Evolutionary conservation across 2,329 filamentous ascomycete genomes (phyloP), one percentile per base, ranked within the genome.

Genomic region (Cytospora chrysosperma): DNA sequence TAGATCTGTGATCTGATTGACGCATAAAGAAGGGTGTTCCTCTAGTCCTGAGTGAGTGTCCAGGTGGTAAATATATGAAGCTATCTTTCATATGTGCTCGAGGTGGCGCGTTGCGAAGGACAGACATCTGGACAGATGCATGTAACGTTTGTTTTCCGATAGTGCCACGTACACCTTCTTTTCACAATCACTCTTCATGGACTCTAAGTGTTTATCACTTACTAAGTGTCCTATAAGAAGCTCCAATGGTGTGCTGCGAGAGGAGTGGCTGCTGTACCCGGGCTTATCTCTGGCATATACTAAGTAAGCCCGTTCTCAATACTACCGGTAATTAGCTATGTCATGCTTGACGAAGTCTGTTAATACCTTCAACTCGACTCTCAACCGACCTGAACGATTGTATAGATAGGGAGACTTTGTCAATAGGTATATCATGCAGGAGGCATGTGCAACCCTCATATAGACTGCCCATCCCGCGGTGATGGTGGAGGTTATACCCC

Each of bases 191-290:
- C 10, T 6, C 6, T 9, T n/a, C 5, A 28, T 24, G 21, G 15
- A 15, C 50, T 37, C 27, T 6, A 19, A 26, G 6, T 6, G n/a
- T n/a, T 19, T 50, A 59, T 26, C 24, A 59, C 32, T 43, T 47
- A 17, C n/a, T n/a, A n/a, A n/a, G n/a, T n/a, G n/a, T 40, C 21
- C 19, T 24, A 59, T 50, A 21, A 10, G 28, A 60, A 47, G 26
- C 62, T 43, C 43, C 62, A 64, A 61, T 56, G 32, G 47, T 47
- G 62, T 64, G 47, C 52, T 64, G 5, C 24, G 43, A 55, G 56
- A 51, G 30, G 24, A 24, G 24, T 24, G 34, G 19, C 15, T 59
- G 49, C 32, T 47, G 43, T 43, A 40, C n/a, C 24, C 57, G 57
- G 57, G 43, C 21, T 7, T n/a, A 21, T 43, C 7, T 43, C 19